Base-by-base conservation (phyloP, 164 flowering plant species). In the Warburgia ugandensis region DNA sequence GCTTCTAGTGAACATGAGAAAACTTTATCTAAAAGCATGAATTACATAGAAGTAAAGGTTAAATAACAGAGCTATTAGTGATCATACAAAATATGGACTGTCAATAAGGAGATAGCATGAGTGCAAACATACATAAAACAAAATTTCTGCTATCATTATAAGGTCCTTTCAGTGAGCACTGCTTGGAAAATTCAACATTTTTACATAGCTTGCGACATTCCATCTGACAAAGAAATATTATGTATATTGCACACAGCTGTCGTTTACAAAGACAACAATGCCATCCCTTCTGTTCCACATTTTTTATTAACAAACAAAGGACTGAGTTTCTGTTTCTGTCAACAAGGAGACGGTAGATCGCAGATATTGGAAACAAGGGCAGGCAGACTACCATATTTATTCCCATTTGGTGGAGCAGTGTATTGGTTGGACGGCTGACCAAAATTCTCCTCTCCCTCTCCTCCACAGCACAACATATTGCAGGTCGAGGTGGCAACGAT, bases 331-430 rank as follows among this genome's bases (percentile, higher is more conserved):
- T 2, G 14, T 37, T 3, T 10, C 6, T 6, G 12, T 7, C 17
- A 9, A 13, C 29, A 8, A 21, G 2, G 12, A 22, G 3, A 25
- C 12, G 11, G 14, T 6, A 6, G 6, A 21, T 5, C 12, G 5
- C 12, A 44, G 4, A 3, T 23, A 44, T 4, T 2, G 14, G 12
- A 25, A 48, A 27, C 3, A 48, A 17, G n/a, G 14, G 14, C 11
- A 25, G 17, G 31, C 49, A 56, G 70, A 53, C 70, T 75, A 13
- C 65, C 66, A 50, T 65, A 60, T 0, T 69, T 48, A 39, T 53
- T 67, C 7, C 70, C 76, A 54, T 55, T 71, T 16, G 83, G 84
- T 4, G 84, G 86, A 29, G 83, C 80, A 16, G 83, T 65, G 22
- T 58, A 58, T 42, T 77, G 80, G 29, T 64, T 77, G 23, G 74